Base-by-base conservation (phyloP, 1,284 basidiomycete species). In the Cutaneotrichosporon dermatis region DNA sequence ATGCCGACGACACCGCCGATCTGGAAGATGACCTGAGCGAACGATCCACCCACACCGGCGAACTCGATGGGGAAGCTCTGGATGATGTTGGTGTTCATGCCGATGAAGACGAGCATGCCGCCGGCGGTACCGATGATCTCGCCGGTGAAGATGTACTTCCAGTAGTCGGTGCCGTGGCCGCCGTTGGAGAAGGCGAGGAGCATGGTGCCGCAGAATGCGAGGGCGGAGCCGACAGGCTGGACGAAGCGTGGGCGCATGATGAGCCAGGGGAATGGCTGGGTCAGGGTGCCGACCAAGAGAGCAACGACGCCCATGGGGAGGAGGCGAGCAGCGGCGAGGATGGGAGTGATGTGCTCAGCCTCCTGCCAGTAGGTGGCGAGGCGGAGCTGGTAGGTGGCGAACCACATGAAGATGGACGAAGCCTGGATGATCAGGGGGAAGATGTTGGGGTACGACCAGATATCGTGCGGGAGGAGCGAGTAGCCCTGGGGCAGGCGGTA, bases 11-110 rank as follows among this genome's bases (percentile, higher is more conserved):
- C 73, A 40, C 72, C 73, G 41, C 73, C 73, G 39, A 77, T 58
- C 56, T 77, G 75, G 71, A 76, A 77, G 64, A 76, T 67, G 67
- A 77, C 69, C 40, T 76, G 66, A 39, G 70, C 69, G 49, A 73
- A 73, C 2, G 69, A 69, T 13, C 73, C 72, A 8, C 70, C 74
- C 39, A 74, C 64, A 39, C 71, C 73, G 0, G 73, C 73, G 44
- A 67, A 74, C 55, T 70, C 70, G 55, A 69, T 43, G 1, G 72
- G 72, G 69, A 73, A 73, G 11, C 63, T 59, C 55, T 72, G 70
- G 55, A 74, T 74, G 58, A 76, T 64, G 46, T 55, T 51, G 4
- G 71, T 73, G 64, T 74, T 73, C 67, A 73, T 74, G 33, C 67
- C 68, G 65, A 76, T 73, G 64, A 76, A 76, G 48, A 75, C 42